Evolutionary conservation across 805 yeast species (phyloP).

Genomic region (Lachancea cidri): DNA sequence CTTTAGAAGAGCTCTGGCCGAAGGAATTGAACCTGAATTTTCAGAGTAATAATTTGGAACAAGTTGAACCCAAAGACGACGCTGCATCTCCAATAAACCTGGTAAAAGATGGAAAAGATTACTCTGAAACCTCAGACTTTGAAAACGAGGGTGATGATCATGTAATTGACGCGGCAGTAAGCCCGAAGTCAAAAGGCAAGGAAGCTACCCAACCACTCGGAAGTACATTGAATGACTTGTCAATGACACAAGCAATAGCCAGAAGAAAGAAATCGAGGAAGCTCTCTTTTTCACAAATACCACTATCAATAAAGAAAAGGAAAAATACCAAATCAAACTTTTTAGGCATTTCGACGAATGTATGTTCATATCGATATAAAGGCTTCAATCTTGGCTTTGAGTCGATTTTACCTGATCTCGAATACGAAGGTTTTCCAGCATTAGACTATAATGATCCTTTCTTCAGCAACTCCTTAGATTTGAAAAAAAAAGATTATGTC

Average conservation of each 20-base stretch:
- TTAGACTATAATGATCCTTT: slow-evolving; percentile 58
- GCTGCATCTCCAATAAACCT: too few relatives aligned
- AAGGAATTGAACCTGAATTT: background rate
- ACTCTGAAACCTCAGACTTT: background rate
- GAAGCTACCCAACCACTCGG: too few relatives aligned
- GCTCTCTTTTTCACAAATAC: background rate
- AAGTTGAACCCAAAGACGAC: too few relatives aligned
- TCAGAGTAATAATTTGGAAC: too few relatives aligned
- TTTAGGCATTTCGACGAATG: background rate
- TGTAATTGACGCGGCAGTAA: too few relatives aligned
- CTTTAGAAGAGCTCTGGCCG: slow-evolving; percentile 29
- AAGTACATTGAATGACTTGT: background rate
- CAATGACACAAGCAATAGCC: slow-evolving; percentile 5
- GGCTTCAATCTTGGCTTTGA: slow-evolving; percentile 1
- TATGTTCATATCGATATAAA: background rate
- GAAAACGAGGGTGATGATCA: too few relatives aligned
- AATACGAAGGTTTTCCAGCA: slow-evolving; percentile 42
- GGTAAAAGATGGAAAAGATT: background rate
- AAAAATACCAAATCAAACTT: background rate
- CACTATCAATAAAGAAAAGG: slow-evolving; percentile 1
- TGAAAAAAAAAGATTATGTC: slow-evolving; percentile 48
- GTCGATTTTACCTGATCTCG: slow-evolving; percentile 45
- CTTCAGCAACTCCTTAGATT: slow-evolving; percentile 50
- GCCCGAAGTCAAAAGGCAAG: too few relatives aligned
- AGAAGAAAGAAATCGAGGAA: background rate